Evolutionary conservation across 208 protist species (phyloP), one percentile per base, ranked within the genome.

Genomic region (Herpetomonas samuelpessoai): DNA sequence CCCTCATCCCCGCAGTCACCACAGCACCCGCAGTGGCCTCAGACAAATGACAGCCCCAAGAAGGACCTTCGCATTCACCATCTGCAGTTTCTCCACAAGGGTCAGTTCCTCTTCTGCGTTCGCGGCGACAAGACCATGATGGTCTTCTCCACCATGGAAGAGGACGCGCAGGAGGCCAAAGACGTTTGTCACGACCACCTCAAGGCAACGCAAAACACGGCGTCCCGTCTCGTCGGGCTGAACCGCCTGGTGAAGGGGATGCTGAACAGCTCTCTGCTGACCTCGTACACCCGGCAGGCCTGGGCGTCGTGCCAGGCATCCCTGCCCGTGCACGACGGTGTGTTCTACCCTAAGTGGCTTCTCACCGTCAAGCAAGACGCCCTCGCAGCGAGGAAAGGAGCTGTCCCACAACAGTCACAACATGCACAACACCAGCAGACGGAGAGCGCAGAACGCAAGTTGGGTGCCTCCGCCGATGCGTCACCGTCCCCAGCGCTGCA

Each of bases 341-440:
- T 58, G 4, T 83, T 89, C 54, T 49, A 74, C 14, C 84, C 84
- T 0, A 66, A 66, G 2, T 91, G 84, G 75, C 71, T 88, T 6
- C 9, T 41, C 9, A 6, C 35, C 35, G 35, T 14, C 9, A 6
- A 41, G 35, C 35, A 41, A 41, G 35, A 14, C 35, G n/a, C n/a
- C n/a, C n/a, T n/a, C n/a, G n/a, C n/a, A n/a, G n/a, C n/a, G n/a
- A n/a, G n/a, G n/a, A n/a, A n/a, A n/a, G 35, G 35, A 18, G 35
- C 35, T 14, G 35, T 41, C 9, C n/a, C n/a, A n/a, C n/a, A n/a
- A n/a, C n/a, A n/a, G n/a, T n/a, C n/a, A n/a, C n/a, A n/a, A n/a
- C n/a, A n/a, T n/a, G n/a, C n/a, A n/a, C n/a, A n/a, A n/a, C n/a
- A n/a, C n/a, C n/a, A n/a, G n/a, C n/a, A n/a, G n/a, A n/a, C n/a